Evolutionary conservation across 1,284 basidiomycete species (phyloP).

Genomic region (Pyrrhoderma noxium): DNA sequence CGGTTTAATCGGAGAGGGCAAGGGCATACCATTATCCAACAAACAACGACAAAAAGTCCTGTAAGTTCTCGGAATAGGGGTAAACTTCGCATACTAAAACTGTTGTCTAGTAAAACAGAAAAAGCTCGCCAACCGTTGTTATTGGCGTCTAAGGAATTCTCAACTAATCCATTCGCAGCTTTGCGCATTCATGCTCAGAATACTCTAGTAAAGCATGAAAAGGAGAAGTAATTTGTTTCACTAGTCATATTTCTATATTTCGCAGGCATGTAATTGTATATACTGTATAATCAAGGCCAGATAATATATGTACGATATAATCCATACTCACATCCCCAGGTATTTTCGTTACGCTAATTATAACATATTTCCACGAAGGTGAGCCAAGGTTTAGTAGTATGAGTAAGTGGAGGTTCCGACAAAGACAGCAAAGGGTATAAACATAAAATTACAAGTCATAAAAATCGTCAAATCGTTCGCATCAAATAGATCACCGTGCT

Average conservation of each 20-base stretch:
- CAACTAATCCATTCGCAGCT: slow-evolving; percentile 67
- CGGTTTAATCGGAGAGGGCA: slow-evolving; percentile 66
- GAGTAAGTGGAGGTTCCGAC: slow-evolving; percentile 2
- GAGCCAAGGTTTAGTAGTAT: slow-evolving; percentile 10
- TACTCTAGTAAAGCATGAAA: slow-evolving; percentile 52
- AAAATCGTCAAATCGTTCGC: slow-evolving; percentile 15
- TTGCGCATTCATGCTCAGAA: slow-evolving; percentile 77
- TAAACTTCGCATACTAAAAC: too few species aligned
- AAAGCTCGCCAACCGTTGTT: slow-evolving; percentile 65
- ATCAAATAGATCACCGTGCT: slow-evolving; percentile 1
- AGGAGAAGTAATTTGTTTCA: background rate
- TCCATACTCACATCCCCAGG: too few species aligned
- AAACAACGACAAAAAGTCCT: slow-evolving; percentile 61
- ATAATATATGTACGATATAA: too few species aligned
- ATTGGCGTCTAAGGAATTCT: slow-evolving; percentile 57
- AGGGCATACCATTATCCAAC: slow-evolving; percentile 50
- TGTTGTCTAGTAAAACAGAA: slow-evolving; percentile 49
- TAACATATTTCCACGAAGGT: slow-evolving; percentile 13
- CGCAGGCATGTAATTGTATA: too few species aligned
- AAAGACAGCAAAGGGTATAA: slow-evolving; percentile 11
- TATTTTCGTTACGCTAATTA: slow-evolving; percentile 18
- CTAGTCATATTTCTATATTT: background rate
- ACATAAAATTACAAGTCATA: slow-evolving; percentile 7
- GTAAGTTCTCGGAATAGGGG: slow-evolving; percentile 31
- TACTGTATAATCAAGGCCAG: too few species aligned